Base-by-base conservation (phyloP, 257 asterid genomes). In the Salvia hispanica region DNA sequence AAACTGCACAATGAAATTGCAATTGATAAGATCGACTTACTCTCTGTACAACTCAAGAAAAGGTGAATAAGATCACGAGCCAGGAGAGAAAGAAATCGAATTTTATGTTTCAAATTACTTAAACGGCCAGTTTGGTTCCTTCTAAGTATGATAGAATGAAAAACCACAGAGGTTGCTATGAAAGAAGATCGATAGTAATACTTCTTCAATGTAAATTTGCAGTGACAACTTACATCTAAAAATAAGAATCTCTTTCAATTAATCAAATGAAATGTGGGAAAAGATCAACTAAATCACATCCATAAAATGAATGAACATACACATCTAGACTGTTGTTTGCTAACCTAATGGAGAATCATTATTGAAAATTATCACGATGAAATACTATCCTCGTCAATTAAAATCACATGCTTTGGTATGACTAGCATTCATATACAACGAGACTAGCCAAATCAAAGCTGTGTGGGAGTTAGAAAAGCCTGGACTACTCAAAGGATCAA, bases 1-100 rank as follows among this genome's bases (percentile, higher is more conserved):
- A 92, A 77, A 76, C 98, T 92, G 83, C 84, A 66, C 79, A 66
- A 64, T 15, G 47, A n/a, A 69, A 71, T 66, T 18, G 48, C 43
- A 4, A 21, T 42, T 78, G 3, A 79, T 79, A 54, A 64, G 43
- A 53, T 53, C 11, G 55, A 16, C 56, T 42, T 48, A 40, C 11
- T 40, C 9, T 15, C 40, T 11, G 3, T 6, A n/a, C 44, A 37
- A 14, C 7, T 58, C 39, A 39, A 12, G 39, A 39, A 16, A 46
- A 47, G 28, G 9, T 34, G 7, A 51, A 44, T 28, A 13, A 56
- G 57, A 10, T 18, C 47, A 48, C 4, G 31, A 14, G n/a, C 33
- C 28, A 45, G 40, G 33, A n/a, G 44, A 16, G 9, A 53, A 15
- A 64, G 9, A 51, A 13, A 15, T n/a, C 9, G 8, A 3, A 15